These are phyloP conservation scores for Aspergillus thermomutatus DNA, from an alignment of 2,329 filamentous ascomycete genomes.

Conservation along the genomic window DNA sequence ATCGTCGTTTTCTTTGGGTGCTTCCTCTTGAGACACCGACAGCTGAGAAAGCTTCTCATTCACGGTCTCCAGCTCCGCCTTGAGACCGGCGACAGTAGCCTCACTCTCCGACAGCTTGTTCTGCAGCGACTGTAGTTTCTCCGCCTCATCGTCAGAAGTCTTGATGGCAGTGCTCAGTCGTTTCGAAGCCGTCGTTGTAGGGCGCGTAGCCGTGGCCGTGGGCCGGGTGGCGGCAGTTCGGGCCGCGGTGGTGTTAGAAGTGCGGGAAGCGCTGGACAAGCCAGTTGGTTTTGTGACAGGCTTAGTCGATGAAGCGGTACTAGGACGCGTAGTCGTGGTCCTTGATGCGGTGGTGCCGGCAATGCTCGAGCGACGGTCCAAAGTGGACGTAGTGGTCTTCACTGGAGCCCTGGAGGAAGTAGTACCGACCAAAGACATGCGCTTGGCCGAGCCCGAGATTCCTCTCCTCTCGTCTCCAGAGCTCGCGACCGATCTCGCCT, in stretches of 20 bases:
- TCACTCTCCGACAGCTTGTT: conserved; percentile 36
- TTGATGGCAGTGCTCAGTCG: conserved; percentile 36
- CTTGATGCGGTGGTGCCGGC: conserved; percentile 32
- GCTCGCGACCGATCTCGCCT: conserved; percentile 38
- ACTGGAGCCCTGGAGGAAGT: conserved; percentile 33
- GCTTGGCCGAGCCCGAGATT: conserved; percentile 42
- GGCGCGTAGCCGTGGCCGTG: conserved; percentile 16
- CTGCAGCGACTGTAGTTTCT: conserved; percentile 35
- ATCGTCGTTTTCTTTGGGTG: conserved; percentile 17
- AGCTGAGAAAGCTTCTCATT: conserved; percentile 35
- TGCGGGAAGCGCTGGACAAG: conserved; percentile 19
- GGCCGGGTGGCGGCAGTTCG: conserved; percentile 15
- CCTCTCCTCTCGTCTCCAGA: conserved; percentile 45
- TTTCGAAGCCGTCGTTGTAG: conserved; percentile 28
- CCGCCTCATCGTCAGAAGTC: conserved; percentile 24
- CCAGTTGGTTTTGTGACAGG: conserved; percentile 25
- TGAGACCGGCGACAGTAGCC: conserved; percentile 30
- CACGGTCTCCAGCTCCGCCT: conserved; percentile 31
- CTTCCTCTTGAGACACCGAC: conserved; percentile 23
- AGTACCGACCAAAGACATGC: conserved; percentile 43
- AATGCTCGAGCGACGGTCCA: conserved; percentile 39
- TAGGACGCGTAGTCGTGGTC: conserved; percentile 16
- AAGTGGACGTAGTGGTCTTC: conserved; percentile 30
- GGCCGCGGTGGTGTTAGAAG: conserved; percentile 21
- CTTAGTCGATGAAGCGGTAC: conserved; percentile 23